Evolutionary conservation across 805 yeast species (phyloP).

Genomic region (Starmerella stigmatis): DNA sequence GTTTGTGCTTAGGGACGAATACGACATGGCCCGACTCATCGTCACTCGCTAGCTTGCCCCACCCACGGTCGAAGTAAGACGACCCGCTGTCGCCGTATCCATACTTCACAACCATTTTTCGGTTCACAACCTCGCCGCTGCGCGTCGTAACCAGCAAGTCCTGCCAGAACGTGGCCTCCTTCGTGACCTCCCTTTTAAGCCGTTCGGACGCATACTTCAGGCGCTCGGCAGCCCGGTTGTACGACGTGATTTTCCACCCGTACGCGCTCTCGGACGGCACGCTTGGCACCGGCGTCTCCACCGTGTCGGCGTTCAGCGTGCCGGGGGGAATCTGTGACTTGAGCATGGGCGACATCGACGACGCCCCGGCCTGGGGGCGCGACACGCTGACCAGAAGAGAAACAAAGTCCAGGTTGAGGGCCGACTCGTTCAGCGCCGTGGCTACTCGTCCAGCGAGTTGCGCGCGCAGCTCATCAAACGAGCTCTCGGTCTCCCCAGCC

Average conservation of each 20-base stretch:
- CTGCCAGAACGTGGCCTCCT: conserved; percentile 63
- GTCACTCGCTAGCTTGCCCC: conserved; percentile 38
- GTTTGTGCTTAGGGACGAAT: conserved; percentile 33
- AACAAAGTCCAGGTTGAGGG: conserved; percentile 76
- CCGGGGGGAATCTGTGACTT: conserved; percentile 23
- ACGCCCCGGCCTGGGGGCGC: conserved; percentile 74
- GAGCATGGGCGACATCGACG: conserved; percentile 52
- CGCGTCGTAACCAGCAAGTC: conserved; percentile 34
- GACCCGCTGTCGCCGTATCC: conserved; percentile 92
- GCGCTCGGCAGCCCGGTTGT: conserved; percentile 44
- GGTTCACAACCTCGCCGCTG: conserved; percentile 53
- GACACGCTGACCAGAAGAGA: conserved; percentile 70
- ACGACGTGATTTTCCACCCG: conserved; percentile 79
- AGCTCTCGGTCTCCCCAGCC: not conserved
- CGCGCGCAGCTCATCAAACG: conserved; percentile 25
- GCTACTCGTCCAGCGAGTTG: conserved; percentile 27
- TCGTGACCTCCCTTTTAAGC: conserved; percentile 43
- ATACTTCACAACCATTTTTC: conserved; percentile 67
- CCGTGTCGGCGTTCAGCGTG: conserved; percentile 30
- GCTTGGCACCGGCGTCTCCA: conserved; percentile 15
- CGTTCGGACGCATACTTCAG: conserved; percentile 44
- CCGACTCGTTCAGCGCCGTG: conserved; percentile 76
- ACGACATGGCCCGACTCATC: conserved; percentile 35
- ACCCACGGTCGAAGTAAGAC: conserved; percentile 58
- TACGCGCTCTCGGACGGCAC: conserved; percentile 26